Evolutionary conservation across 768 basidiomycete species (phyloP), one percentile per base, ranked within the genome.

Genomic region (Rhizopogon roseolus): DNA sequence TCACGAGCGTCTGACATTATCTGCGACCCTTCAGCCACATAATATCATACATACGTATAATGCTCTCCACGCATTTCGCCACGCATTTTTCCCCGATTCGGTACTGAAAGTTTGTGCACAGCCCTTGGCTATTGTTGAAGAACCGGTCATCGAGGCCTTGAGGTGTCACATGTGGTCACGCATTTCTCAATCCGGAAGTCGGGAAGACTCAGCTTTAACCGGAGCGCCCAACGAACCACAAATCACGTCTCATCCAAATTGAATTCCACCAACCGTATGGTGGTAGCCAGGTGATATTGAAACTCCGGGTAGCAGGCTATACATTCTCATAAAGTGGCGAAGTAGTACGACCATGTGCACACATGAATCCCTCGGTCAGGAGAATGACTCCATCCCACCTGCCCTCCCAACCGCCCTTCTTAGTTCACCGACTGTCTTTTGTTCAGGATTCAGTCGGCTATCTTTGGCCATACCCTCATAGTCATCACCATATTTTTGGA

Each of bases 371-470:
- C 14, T 50, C 45, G 7, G 4, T 46, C 45, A 46, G 8, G 6
- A 34, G 32, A 76, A 57, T 57, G 49, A 58, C 41, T 52, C 71
- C 53, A 80, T 63, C 17, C 73, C 73, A 11, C 82, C 80, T 34
- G 83, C 81, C 63, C 79, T 81, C 57, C 67, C 71, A 56, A 90
- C 71, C 29, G 82, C 86, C 64, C 83, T 76, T 62, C 67, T 73
- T 63, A 98, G 67, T 72, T 93, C 84, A 16, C 90, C 94, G 32
- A 75, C 79, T 2, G 93, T 97, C 64, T 86, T 81, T 73, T 98
- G 96, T 68, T 85, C 86, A 14, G 80, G 71, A 67, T 98, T 98
- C 54, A 88, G 67, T 69, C 77, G 86, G 54, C 83, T 73, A 71
- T 98, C 95, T 60, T 76, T 74, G 10, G 84, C 82, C 94, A 97